A percentile compares a stretch with the other conserved stretches of the same genome.
These are phyloP conservation scores for Starmerella sirachaensis DNA, from an alignment of 805 yeast genomes.

Conservation along the genomic window DNA sequence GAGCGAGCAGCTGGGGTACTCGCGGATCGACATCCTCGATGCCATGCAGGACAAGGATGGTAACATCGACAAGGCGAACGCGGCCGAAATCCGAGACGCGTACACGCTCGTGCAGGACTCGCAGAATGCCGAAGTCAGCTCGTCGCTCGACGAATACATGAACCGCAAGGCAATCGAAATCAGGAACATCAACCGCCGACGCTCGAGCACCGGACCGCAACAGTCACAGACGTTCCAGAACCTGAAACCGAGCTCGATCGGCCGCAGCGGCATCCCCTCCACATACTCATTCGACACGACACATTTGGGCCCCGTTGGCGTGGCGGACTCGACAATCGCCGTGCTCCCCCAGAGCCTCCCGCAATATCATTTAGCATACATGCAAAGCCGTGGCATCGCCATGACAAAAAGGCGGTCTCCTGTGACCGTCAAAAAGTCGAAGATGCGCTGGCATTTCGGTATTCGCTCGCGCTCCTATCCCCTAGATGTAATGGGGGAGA, in stretches of 20 bases:
- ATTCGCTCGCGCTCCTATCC: constrained; percentile 93
- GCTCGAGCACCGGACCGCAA: constrained; percentile 1
- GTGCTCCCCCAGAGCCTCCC: constrained; percentile 90
- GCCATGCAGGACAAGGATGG: constrained; percentile 38
- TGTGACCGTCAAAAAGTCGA: constrained; percentile 64
- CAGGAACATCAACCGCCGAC: constrained; percentile 6
- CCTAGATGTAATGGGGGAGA: constrained; percentile 96
- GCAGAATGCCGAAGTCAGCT: constrained; percentile 33
- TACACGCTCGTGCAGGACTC: constrained; percentile 72
- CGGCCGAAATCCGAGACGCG: constrained; percentile 75
- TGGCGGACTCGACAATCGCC: constrained; percentile 59
- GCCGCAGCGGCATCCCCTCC: constrained; percentile 26
- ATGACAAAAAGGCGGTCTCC: constrained; percentile 34
- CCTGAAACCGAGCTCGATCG: constrained; percentile 19
- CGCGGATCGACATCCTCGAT: constrained; percentile 58
- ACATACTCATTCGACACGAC: constrained; percentile 31
- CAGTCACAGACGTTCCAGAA: background rate
- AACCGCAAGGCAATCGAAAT: constrained; percentile 12
- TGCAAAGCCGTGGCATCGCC: constrained; percentile 49
- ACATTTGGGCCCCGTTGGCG: constrained; percentile 28
- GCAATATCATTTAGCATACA: constrained; percentile 83
- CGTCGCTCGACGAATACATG: constrained; percentile 21
- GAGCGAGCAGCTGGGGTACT: constrained; percentile 78
- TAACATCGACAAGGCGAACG: constrained; percentile 33
- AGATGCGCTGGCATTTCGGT: constrained; percentile 98